Base-by-base conservation (phyloP, 768 basidiomycete species). In the Scleroderma citrinum region DNA sequence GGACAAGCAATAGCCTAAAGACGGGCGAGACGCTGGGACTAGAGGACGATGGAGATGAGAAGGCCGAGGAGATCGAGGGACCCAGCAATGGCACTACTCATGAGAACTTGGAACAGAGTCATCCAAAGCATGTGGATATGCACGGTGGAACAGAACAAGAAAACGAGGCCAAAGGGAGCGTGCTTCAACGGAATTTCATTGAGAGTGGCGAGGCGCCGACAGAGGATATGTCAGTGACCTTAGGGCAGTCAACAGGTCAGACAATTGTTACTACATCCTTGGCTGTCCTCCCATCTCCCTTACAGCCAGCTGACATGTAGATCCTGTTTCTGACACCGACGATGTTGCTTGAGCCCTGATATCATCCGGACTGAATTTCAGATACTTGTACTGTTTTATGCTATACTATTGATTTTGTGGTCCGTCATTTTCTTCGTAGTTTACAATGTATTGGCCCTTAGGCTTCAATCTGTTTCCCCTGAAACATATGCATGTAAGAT, bases 1-100 rank as follows among this genome's bases (percentile, higher is more conserved):
- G 83, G 76, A 77, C 78, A 7, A 72, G 72, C 45, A 79, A 81
- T 46, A 86, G 83, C 55, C 63, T 76, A 46, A 76, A 76, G 56
- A 81, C 83, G 5, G 82, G 79, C 14, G 67, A 64, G 12, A 68
- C 73, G 29, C 68, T 81, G 41, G 80, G 76, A 49, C 66, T 70
- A n/a, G 79, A 80, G 13, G 64, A 68, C 49, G 59, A 55, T 10
- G 67, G 63, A 3, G 66, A 67, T 24, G 70, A 71, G n/a, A 65
- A 64, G 44, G 50, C n/a, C 0, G 53, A 53, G 5, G 60, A 59
- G n/a, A 43, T 24, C 13, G 52, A 31, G 19, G 58, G 60, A 19
- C 52, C 48, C 13, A 38, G 43, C 30, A 61, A 59, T 7, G 55
- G 50, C 3, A 58, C 46, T 26, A 47, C 23, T 14, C 56, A 55